Conservation (phyloP, 1,139 yeast genomes). For the Suhomyces panamericanus region DNA sequence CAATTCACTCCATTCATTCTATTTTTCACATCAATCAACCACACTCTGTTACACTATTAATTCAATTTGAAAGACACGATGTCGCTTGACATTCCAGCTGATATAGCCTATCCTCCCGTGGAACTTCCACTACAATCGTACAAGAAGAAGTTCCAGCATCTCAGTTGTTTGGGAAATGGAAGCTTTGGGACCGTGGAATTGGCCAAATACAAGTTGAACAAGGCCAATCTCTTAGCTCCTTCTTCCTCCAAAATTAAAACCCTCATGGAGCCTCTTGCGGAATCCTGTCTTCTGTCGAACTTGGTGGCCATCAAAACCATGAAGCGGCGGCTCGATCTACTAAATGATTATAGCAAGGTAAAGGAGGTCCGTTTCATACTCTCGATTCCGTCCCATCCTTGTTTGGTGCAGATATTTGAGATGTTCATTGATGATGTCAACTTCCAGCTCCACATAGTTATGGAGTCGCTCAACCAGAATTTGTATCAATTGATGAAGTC, state of each 20-base stretch:
- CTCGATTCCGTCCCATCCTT: constrained; percentile 68
- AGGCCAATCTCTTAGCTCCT: constrained; percentile 10
- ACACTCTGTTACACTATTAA: not conserved
- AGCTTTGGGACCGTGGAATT: constrained; percentile 74
- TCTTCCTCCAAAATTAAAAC: constrained; percentile 35
- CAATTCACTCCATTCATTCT: not conserved
- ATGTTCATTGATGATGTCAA: constrained; percentile 66
- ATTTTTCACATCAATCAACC: no score
- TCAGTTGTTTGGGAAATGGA: constrained; percentile 67
- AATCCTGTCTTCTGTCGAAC: constrained; percentile 18
- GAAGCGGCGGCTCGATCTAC: constrained; percentile 50
- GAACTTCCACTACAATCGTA: constrained; percentile 43
- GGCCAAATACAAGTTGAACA: constrained; percentile 44
- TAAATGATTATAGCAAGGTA: constrained; percentile 60
- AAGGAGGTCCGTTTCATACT: constrained; percentile 77
- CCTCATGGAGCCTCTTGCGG: constrained; percentile 47
- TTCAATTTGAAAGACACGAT: not conserved
- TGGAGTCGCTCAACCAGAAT: constrained; percentile 87
- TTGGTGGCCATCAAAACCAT: constrained; percentile 85
- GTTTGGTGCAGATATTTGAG: constrained; percentile 73
- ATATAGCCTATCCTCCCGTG: constrained; percentile 22
- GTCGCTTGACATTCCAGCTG: constrained; percentile 12
- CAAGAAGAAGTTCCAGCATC: constrained; percentile 46
- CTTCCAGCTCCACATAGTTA: constrained; percentile 70
- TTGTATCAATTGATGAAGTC: constrained; percentile 69